These are phyloP conservation scores for Austroboletus novae-zelandiae DNA, from an alignment of 1,284 basidiomycete species.

Conservation along the genomic window DNA sequence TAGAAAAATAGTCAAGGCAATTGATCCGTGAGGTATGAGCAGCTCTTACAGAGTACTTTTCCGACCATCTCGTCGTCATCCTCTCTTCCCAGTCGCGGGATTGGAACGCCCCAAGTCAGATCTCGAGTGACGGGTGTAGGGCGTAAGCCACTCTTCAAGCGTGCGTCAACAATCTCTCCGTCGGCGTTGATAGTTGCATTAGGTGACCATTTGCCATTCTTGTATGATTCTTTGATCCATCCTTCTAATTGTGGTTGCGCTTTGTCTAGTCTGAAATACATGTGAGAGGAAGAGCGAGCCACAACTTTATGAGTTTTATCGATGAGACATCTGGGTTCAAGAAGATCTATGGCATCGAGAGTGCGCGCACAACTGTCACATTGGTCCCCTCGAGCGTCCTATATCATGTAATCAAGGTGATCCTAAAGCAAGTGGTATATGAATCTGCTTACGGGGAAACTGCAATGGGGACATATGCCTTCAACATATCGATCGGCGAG, in stretches of 20 bases:
- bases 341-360: conserved; percentile 89
- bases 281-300: conserved; percentile 83
- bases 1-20: conserved; percentile 30
- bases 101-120: conserved; percentile 94
- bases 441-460: conserved; percentile 58
- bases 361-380: conserved; percentile 95
- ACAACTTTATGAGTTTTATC: conserved; percentile 78
- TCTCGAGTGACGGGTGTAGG: conserved; percentile 94
- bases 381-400: conserved; percentile 98
- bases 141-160: conserved; percentile 83
- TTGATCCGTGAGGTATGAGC: neutral
- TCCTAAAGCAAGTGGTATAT: conserved; percentile 9
- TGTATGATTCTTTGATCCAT: conserved; percentile 84
- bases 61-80: conserved; percentile 84
- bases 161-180: conserved; percentile 88
- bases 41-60: conserved; percentile 89
- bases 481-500: conserved; percentile 95
- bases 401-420: conserved; percentile 3
- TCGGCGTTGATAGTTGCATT: conserved; percentile 89
- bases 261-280: conserved; percentile 86
- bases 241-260: conserved; percentile 85
- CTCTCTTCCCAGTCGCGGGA: conserved; percentile 71
- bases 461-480: conserved; percentile 90
- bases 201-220: conserved; percentile 86
- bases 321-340: conserved; percentile 94